These are phyloP conservation scores for Fraxinus velutina DNA, from an alignment of 305 asterid species.

Conservation along the genomic window DNA sequence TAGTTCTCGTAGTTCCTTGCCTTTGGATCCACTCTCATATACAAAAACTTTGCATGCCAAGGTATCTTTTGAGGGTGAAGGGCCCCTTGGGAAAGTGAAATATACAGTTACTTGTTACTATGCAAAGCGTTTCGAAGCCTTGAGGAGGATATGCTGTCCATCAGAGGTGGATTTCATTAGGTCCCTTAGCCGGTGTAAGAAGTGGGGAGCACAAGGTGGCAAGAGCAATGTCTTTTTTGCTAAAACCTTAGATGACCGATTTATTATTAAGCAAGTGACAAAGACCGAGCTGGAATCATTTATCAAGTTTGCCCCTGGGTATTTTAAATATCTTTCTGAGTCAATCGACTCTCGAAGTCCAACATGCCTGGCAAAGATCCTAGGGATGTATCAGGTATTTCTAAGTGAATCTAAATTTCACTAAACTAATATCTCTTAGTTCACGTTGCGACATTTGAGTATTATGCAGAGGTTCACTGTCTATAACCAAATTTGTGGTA, in stretches of 20 bases:
- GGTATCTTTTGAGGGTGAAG: slow-evolving; percentile 65
- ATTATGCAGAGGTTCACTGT: neutral
- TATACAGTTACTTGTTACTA: slow-evolving; percentile 75
- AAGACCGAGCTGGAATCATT: slow-evolving; percentile 98
- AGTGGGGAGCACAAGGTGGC: slow-evolving; percentile 20
- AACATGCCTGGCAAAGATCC: slow-evolving; percentile 87
- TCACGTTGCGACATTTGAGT: neutral
- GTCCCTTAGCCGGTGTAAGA: slow-evolving; percentile 19
- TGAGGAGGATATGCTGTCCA: slow-evolving; percentile 83
- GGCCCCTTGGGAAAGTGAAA: slow-evolving; percentile 71
- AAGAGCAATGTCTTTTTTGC: slow-evolving; percentile 17
- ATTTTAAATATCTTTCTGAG: slow-evolving; percentile 82
- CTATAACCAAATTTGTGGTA: neutral
- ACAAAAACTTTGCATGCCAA: slow-evolving; percentile 67
- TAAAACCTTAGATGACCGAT: slow-evolving; percentile 13
- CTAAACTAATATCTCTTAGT: neutral
- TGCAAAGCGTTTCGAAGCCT: slow-evolving; percentile 79
- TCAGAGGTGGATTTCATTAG: slow-evolving; percentile 28
- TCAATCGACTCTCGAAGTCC: slow-evolving; percentile 71
- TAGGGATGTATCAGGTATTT: slow-evolving; percentile 93
- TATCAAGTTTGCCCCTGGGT: slow-evolving; percentile 89
- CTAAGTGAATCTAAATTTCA: slow-evolving; percentile 7
- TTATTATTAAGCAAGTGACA: slow-evolving; percentile 44
- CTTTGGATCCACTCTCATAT: slow-evolving; percentile 53
- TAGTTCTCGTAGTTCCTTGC: slow-evolving; percentile 52